Evolutionary conservation across 306 rosid genomes (phyloP).

Genomic region (Vachellia collinsii): DNA sequence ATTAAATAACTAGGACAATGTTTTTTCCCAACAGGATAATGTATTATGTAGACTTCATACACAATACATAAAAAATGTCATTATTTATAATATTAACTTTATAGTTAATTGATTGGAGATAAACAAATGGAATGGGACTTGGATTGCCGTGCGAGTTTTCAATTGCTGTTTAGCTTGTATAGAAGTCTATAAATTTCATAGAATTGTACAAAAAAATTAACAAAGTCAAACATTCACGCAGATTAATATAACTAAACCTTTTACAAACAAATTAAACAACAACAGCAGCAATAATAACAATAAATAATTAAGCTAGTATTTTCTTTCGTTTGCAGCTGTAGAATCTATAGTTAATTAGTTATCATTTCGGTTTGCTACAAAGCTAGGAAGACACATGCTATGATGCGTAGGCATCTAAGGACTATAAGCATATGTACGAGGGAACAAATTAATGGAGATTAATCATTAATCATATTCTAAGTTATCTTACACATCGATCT

Average conservation of each 20-base stretch:
- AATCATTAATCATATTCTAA: background rate
- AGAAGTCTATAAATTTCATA: background rate
- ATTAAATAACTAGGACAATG: background rate
- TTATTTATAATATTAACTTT: background rate
- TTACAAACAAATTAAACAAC: background rate
- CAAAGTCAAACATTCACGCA: slow-evolving; percentile 7
- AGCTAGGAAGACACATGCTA: background rate
- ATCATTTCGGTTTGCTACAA: background rate
- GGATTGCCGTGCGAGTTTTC: background rate
- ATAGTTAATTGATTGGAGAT: background rate
- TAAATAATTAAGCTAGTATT: background rate
- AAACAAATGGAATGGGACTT: background rate
- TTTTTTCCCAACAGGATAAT: background rate
- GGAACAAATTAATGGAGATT: background rate
- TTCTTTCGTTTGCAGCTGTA: background rate
- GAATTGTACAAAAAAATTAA: background rate
- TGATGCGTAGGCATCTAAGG: background rate
- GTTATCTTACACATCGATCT: background rate
- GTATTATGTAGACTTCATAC: background rate
- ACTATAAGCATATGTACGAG: background rate
- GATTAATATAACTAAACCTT: background rate
- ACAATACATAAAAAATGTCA: background rate
- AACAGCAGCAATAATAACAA: background rate
- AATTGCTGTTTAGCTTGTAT: background rate
- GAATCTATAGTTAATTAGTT: background rate